Conservation (phyloP, 1,139 yeast species). For the Zygosaccharomyces sapae region DNA sequence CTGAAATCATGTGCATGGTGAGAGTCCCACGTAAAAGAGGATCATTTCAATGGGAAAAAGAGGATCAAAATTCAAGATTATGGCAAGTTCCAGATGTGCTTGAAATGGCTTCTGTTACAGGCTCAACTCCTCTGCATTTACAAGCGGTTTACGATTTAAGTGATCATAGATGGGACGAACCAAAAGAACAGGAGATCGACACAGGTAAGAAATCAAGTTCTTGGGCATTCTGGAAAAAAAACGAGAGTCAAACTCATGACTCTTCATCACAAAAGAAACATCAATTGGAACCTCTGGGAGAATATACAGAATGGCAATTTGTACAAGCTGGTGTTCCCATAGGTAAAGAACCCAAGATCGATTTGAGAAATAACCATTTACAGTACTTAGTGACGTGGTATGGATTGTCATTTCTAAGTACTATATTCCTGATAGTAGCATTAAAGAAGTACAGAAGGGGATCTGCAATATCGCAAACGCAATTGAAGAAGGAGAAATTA, state of each 20-base stretch:
- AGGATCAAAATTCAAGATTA: constrained; percentile 55
- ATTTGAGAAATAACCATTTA: constrained; percentile 80
- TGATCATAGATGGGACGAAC: constrained; percentile 43
- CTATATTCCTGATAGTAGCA: constrained; percentile 59
- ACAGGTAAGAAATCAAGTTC: constrained; percentile 23
- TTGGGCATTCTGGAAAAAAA: constrained; percentile 38
- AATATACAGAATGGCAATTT: constrained; percentile 48
- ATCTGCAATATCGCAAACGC: constrained; percentile 39
- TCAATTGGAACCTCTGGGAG: constrained; percentile 19
- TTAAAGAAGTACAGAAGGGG: constrained; percentile 45
- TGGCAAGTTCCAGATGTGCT: constrained; percentile 73
- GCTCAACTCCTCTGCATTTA: constrained; percentile 67
- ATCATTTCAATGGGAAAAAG: constrained; percentile 70
- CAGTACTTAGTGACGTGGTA: constrained; percentile 96
- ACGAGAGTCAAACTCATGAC: background rate
- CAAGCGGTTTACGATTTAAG: constrained; percentile 67
- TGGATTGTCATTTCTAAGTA: constrained; percentile 69
- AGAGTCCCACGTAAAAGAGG: constrained; percentile 70
- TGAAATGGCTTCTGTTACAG: constrained; percentile 62
- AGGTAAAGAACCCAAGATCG: constrained; percentile 75
- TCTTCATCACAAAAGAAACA: constrained; percentile 2
- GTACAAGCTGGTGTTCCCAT: constrained; percentile 83
- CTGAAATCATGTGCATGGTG: constrained; percentile 68
- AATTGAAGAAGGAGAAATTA: constrained; percentile 41
- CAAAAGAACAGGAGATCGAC: background rate